Conservation (phyloP, 2,329 filamentous ascomycete genomes). For the Scleromitrula shiraiana region DNA sequence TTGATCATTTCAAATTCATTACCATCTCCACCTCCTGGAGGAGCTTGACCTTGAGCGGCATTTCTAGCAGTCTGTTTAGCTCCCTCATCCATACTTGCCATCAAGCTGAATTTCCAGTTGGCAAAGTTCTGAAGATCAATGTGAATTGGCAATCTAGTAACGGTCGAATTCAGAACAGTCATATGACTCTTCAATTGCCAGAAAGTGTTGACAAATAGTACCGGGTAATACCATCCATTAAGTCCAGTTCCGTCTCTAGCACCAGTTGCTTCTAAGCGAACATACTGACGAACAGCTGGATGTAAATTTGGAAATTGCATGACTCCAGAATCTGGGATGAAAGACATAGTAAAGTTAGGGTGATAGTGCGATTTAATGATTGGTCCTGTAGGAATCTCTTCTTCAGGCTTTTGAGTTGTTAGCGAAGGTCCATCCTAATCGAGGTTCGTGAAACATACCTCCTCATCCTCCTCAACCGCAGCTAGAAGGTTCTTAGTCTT, state of each 20-base stretch:
- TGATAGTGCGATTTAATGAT: slow-evolving; percentile 84
- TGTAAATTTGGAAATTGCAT: slow-evolving; percentile 59
- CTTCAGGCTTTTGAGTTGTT: slow-evolving; percentile 39
- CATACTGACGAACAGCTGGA: slow-evolving; percentile 67
- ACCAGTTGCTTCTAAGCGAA: slow-evolving; percentile 71
- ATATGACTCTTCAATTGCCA: slow-evolving; percentile 93
- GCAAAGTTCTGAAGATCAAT: slow-evolving; percentile 75
- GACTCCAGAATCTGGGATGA: slow-evolving; percentile 73
- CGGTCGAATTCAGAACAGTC: slow-evolving; percentile 84
- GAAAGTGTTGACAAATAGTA: slow-evolving; percentile 90
- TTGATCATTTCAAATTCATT: slow-evolving; percentile 97
- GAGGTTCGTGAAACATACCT: slow-evolving; percentile 31
- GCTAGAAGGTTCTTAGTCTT: slow-evolving; percentile 82
- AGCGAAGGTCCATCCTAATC: slow-evolving; percentile 30
- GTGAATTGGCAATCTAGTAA: slow-evolving; percentile 71
- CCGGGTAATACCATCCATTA: slow-evolving; percentile 89
- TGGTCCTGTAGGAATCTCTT: slow-evolving; percentile 50
- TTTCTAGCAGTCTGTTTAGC: slow-evolving; percentile 75
- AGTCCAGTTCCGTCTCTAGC: slow-evolving; percentile 77
- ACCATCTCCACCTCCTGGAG: slow-evolving; percentile 73
- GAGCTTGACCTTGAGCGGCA: slow-evolving; percentile 49
- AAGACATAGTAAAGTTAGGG: slow-evolving; percentile 83
- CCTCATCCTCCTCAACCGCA: slow-evolving; percentile 41
- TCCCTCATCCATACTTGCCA: slow-evolving; percentile 78
- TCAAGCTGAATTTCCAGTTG: slow-evolving; percentile 83